These are phyloP conservation scores for Pulicaria dysenterica DNA, from an alignment of 129 eudicot species.

Conservation along the genomic window DNA sequence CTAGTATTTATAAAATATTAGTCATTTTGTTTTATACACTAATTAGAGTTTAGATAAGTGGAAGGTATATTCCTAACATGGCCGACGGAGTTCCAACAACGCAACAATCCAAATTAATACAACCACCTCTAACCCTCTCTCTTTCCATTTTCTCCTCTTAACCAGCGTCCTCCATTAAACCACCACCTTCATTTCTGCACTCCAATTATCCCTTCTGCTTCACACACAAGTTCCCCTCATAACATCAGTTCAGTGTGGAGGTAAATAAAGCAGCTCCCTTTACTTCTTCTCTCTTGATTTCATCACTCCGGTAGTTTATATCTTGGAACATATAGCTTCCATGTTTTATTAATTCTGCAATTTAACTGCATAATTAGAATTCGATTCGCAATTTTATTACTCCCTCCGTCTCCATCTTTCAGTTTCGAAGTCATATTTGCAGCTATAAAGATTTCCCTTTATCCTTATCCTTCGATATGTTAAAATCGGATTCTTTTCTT, in stretches of 20 bases:
- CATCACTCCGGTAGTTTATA: neutral
- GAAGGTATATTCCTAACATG: slow-evolving; percentile 35
- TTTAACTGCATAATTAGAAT: neutral
- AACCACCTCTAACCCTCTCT: neutral
- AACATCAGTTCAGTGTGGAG: neutral
- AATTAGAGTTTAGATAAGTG: neutral
- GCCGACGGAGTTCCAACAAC: slow-evolving; percentile 37
- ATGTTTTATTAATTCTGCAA: neutral
- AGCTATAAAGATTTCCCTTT: neutral
- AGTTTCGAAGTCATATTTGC: neutral
- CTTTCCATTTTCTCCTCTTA: neutral
- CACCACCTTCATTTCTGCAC: neutral
- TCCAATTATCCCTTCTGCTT: neutral
- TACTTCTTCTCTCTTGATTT: neutral
- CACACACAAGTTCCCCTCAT: neutral
- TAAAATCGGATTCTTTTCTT: neutral
- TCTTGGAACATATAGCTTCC: neutral
- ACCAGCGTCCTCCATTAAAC: neutral
- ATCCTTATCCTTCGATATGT: neutral
- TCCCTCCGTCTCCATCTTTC: neutral
- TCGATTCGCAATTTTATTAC: slow-evolving; percentile 11
- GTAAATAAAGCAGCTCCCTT: neutral
- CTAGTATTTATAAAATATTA: too few species aligned
- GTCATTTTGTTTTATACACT: neutral
- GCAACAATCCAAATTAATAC: slow-evolving; percentile 34